These are phyloP conservation scores for Fusarium tjaetaba DNA, from an alignment of 2,329 filamentous ascomycete species.

Conservation along the genomic window DNA sequence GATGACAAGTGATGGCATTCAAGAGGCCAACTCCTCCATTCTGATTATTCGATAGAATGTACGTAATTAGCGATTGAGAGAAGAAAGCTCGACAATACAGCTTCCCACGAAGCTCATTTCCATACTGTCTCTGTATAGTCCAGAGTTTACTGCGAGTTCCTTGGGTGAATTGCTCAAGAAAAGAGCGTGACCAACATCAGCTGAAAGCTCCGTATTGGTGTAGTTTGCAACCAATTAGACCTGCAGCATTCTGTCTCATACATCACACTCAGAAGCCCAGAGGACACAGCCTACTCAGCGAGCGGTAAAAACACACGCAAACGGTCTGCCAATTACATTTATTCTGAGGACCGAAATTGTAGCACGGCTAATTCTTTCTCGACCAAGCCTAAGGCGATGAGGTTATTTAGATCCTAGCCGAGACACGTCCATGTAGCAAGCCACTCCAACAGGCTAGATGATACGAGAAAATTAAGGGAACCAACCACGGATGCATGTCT, in stretches of 20 bases:
- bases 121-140: neutral
- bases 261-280: too few relatives aligned
- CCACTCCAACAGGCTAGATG: too few relatives aligned
- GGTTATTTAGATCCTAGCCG: neutral
- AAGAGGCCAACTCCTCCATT: neutral
- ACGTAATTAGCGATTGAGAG: neutral
- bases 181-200: neutral
- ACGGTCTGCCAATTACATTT: accelerated
- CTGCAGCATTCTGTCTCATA: neutral
- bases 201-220: neutral
- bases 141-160: neutral
- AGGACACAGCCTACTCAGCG: neutral
- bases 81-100: neutral
- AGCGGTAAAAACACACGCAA: accelerated
- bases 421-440: neutral
- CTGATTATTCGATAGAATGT: neutral
- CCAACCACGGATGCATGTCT: accelerated
- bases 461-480: accelerated
- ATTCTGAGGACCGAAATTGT: accelerated
- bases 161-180: neutral
- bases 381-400: accelerated
- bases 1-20: neutral
- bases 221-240: neutral
- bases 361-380: accelerated
- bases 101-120: accelerated